Base-by-base conservation (phyloP, 192 early-diverging fungal species). In the Dissophora ornata region DNA sequence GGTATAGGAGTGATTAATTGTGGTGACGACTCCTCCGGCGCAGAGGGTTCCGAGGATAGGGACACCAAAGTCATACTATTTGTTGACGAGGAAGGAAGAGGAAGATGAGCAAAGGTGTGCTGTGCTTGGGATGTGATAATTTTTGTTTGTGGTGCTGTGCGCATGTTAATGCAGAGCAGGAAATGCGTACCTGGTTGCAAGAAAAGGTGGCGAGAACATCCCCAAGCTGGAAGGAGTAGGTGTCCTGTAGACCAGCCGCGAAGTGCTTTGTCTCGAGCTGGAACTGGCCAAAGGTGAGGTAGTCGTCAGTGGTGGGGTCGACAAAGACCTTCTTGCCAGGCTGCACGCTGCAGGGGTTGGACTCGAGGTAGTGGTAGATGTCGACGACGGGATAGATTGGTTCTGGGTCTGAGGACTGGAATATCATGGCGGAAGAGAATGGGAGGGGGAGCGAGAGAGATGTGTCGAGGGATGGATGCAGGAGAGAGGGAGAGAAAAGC, bases 1-100 rank as follows among this genome's bases (percentile, higher is more conserved):
- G 6, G 88, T 94, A 80, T 98, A 98, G 7, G 84, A 85, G 33
- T 95, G 95, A 57, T 96, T 98, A 32, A 88, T 89, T 13, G 90
- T 88, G 1, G 93, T 90, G 18, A 94, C 84, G 2, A 88, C 80
- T n/a, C 87, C 86, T 29, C 92, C 87, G 7, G 86, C 85, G 63
- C 87, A 85, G 13, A 93, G 82, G 29, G 87, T 78, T 21, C 88
- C 88, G 41, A 92, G 79, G 13, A 89, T 67, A 12, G 84, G 86
- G 28, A 89, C 67, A 24, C 91, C 88, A 71, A 88, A 87, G 48
- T 85, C 81, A 30, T 84, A 79, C 81, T 81, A 58, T 2, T 5
- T n/a, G 52, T 16, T 54, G 15, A 3, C n/a, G n/a, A n/a, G n/a
- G n/a, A n/a, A n/a, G n/a, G n/a, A n/a, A n/a, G n/a, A n/a, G n/a